A percentile compares a stretch with the other conserved stretches of the same genome.
phyloP scores from a whole-genome alignment of 1,284 basidiomycete species.

The Laetiporus sulphureus region DNA sequence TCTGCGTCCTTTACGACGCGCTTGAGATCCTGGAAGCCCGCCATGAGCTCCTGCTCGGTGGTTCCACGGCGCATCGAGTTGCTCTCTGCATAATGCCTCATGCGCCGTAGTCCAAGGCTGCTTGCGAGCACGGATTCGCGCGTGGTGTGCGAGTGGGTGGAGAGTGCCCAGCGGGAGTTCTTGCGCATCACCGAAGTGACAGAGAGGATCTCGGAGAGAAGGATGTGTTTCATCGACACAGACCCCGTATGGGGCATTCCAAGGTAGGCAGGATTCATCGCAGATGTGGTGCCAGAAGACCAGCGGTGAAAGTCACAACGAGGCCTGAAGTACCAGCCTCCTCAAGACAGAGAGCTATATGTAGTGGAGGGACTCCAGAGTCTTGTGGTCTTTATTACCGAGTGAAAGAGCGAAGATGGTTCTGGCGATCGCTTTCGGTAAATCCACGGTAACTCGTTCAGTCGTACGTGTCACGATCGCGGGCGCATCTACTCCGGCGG shows the following conservation, averaged over 20 bases:
- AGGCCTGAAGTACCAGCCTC: too few species aligned
- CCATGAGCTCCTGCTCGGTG: slow-evolving; percentile 78
- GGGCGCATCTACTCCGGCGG: too few species aligned
- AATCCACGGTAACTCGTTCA: too few species aligned
- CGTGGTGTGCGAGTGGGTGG: slow-evolving; percentile 50
- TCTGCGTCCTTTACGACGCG: slow-evolving; percentile 65
- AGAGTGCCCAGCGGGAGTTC: slow-evolving; percentile 88
- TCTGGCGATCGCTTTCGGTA: too few species aligned
- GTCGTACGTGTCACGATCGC: too few species aligned
- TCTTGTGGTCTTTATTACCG: too few species aligned
- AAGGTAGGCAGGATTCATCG: neutral
- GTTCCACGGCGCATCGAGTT: slow-evolving; percentile 40
- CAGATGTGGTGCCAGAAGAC: too few species aligned
- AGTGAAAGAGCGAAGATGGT: too few species aligned
- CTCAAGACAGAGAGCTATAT: too few species aligned
- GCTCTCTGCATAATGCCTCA: slow-evolving; percentile 32
- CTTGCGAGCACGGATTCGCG: slow-evolving; percentile 62
- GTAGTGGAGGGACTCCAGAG: too few species aligned
- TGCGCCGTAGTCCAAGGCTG: slow-evolving; percentile 66
- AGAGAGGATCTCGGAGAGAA: slow-evolving; percentile 84
- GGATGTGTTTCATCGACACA: slow-evolving; percentile 69
- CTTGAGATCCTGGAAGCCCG: slow-evolving; percentile 84
- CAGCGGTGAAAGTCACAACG: too few species aligned
- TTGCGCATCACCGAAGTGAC: slow-evolving; percentile 97
- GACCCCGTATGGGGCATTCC: slow-evolving; percentile 1